Evolutionary conservation across 139 green algal species (phyloP).

Genomic region (Tetradesmus obliquus): DNA sequence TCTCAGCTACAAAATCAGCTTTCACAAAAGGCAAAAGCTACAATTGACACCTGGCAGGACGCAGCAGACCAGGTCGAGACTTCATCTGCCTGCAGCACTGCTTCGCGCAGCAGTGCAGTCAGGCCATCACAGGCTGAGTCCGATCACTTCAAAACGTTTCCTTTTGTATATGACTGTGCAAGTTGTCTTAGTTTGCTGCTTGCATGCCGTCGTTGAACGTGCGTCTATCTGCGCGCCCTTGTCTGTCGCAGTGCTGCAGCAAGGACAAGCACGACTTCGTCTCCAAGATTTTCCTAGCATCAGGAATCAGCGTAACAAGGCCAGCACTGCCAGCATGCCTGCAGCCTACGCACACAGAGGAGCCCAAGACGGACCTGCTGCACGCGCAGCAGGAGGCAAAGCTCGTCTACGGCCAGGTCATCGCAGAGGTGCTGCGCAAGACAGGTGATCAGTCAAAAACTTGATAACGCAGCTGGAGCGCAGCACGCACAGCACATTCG

Average conservation of each 20-base stretch:
- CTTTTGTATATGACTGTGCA: not conserved
- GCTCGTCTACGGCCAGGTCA: slow-evolving; percentile 39
- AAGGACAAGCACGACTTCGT: slow-evolving; percentile 47
- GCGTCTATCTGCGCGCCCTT: not conserved
- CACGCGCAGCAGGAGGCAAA: slow-evolving; percentile 35
- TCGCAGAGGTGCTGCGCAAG: slow-evolving; percentile 40
- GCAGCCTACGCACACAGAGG: slow-evolving; percentile 15
- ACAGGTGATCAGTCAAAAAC: slow-evolving; percentile 3
- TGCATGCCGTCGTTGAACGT: not conserved
- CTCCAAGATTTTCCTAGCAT: slow-evolving; percentile 22
- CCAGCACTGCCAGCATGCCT: slow-evolving; percentile 34
- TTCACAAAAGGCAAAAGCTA: not conserved
- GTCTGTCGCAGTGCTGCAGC: slow-evolving; percentile 37
- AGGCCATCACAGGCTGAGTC: not conserved
- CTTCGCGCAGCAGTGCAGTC: not conserved
- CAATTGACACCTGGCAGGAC: not conserved
- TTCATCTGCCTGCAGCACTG: not conserved
- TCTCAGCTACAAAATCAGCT: not conserved
- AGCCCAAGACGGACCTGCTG: slow-evolving; percentile 43
- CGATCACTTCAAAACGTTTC: not conserved
- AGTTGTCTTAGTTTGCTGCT: not conserved
- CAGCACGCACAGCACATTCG: not conserved
- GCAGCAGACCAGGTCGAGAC: not conserved
- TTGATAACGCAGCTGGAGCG: not conserved
- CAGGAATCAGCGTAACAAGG: slow-evolving; percentile 36